Conservation (phyloP, 164 flowering plant genomes). For the Macadamia tetraphylla region DNA sequence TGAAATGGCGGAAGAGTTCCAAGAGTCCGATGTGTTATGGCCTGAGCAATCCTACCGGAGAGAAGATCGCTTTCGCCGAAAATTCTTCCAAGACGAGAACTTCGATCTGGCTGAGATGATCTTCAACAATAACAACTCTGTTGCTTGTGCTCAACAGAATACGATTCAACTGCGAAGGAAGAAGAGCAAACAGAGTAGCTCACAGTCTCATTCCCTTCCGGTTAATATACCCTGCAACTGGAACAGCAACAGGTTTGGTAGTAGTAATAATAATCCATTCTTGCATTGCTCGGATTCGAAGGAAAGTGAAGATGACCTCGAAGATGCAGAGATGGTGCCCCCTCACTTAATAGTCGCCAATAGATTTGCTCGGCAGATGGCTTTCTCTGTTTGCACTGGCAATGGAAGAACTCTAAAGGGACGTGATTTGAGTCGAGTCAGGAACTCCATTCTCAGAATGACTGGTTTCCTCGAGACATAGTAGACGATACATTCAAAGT, state of each 20-base stretch:
- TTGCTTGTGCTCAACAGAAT: no score
- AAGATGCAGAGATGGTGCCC: conserved; percentile 39
- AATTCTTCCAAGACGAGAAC: background rate
- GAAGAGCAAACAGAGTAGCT: background rate
- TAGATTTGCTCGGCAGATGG: conserved; percentile 29
- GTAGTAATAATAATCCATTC: no score
- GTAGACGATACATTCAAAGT: no score
- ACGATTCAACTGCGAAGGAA: background rate
- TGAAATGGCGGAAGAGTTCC: conserved; percentile 26
- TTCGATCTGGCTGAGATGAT: no score
- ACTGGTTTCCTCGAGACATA: no score
- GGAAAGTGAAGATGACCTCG: conserved; percentile 19
- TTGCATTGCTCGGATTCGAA: background rate
- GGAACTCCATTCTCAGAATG: conserved; percentile 42
- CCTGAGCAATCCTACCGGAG: background rate
- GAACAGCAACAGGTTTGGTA: background rate
- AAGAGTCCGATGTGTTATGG: conserved; percentile 33
- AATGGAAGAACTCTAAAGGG: conserved; percentile 68
- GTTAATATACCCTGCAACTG: background rate
- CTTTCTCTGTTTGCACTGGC: conserved; percentile 59
- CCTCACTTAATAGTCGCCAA: conserved; percentile 32
- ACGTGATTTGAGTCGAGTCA: conserved; percentile 53
- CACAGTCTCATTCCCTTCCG: background rate
- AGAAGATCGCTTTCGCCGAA: background rate
- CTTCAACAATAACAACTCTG: no score